phyloP scores from a whole-genome alignment of 768 basidiomycete species.

The Artomyces pyxidatus region DNA sequence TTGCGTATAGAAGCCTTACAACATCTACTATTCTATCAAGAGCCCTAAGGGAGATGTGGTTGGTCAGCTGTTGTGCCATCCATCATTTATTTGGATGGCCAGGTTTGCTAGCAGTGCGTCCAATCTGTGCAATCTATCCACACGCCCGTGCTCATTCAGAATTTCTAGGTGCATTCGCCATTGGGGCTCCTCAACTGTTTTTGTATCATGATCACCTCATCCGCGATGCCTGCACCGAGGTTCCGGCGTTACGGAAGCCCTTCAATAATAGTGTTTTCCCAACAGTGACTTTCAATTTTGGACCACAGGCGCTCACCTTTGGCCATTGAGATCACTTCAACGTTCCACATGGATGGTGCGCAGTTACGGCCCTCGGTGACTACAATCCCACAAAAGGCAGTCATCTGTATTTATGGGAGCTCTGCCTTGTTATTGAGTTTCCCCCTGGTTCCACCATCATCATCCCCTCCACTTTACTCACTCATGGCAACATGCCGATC shows the following conservation, averaged over 20 bases:
- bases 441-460: conserved; percentile 13
- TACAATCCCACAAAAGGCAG: conserved; percentile 12
- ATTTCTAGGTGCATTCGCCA: too few species aligned
- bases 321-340: conserved; percentile 11
- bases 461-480: conserved; percentile 12
- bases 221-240: not conserved
- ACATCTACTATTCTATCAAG: too few species aligned
- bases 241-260: conserved; percentile 1
- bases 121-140: too few species aligned
- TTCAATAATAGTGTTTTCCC: conserved; percentile 14
- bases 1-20: too few species aligned
- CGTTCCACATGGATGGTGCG: conserved; percentile 7
- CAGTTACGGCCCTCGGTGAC: conserved; percentile 7
- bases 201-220: not conserved
- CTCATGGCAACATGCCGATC: conserved; percentile 15
- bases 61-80: too few species aligned
- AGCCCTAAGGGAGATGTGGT: too few species aligned
- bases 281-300: conserved; percentile 12
- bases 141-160: not conserved
- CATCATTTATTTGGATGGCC: not conserved
- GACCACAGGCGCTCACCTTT: conserved; percentile 1
- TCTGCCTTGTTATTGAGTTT: conserved; percentile 14
- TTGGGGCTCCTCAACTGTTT: too few species aligned
- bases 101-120: not conserved
- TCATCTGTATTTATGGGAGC: conserved; percentile 11